Conservation (phyloP, 2,329 filamentous ascomycete species). For the Aspergillus aculeatus region DNA sequence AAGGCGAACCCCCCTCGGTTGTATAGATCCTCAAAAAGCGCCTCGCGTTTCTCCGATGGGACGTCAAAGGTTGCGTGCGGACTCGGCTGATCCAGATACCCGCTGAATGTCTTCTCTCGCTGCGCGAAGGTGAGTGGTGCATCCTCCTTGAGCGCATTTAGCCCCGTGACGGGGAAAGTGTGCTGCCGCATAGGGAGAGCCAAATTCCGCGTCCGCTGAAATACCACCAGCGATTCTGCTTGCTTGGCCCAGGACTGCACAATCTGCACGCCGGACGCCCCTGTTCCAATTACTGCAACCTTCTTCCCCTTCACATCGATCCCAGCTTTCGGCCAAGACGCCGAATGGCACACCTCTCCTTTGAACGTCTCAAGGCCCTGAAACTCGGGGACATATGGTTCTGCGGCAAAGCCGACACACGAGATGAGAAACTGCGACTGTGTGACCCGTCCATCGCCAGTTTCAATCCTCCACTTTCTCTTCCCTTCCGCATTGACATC, state of each 20-base stretch:
- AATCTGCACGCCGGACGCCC: conserved; percentile 56
- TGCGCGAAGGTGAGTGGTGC: conserved; percentile 53
- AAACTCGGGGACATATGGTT: conserved; percentile 43
- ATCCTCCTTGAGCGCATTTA: conserved; percentile 44
- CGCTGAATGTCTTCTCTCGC: conserved; percentile 54
- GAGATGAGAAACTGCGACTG: conserved; percentile 46
- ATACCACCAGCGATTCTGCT: conserved; percentile 50
- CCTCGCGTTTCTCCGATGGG: conserved; percentile 47
- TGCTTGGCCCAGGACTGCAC: conserved; percentile 57
- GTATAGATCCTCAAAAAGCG: conserved; percentile 52
- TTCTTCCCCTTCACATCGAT: conserved; percentile 49
- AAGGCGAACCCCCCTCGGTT: conserved; percentile 54
- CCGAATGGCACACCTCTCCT: conserved; percentile 55
- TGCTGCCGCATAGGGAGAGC: conserved; percentile 60
- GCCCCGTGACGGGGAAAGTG: conserved; percentile 49
- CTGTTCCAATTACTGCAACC: conserved; percentile 56
- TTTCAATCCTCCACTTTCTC: conserved; percentile 47
- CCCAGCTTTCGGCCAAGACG: conserved; percentile 51
- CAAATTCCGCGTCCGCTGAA: conserved; percentile 67
- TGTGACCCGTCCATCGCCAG: conserved; percentile 39
- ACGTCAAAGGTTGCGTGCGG: conserved; percentile 56
- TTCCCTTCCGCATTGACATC: conserved; percentile 23
- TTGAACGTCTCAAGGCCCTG: conserved; percentile 46
- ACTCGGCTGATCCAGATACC: conserved; percentile 52
- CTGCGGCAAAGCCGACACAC: conserved; percentile 47